These are phyloP conservation scores for Narthecium ossifragum DNA, from an alignment of 106 monocot genomes.

Conservation along the genomic window DNA sequence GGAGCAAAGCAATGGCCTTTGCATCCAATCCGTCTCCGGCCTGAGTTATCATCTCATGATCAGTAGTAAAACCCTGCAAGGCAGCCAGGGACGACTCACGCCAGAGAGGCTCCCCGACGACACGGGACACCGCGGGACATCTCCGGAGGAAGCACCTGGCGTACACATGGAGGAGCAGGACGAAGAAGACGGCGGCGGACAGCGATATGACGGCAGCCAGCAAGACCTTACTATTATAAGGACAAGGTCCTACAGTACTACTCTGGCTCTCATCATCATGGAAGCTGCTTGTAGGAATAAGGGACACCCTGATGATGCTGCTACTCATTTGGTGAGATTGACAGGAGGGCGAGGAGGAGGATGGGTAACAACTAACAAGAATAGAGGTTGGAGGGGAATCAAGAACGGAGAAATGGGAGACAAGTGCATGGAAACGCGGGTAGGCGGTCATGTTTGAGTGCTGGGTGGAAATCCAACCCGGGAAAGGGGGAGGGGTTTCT, in stretches of 20 bases:
- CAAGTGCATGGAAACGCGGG: not conserved
- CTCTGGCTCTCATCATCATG: too few species aligned
- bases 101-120: not conserved
- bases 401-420: not conserved
- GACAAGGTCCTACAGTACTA: not conserved
- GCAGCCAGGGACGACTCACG: not conserved
- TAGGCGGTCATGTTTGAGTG: not conserved
- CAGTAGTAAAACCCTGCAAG: too few species aligned
- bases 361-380: too few species aligned
- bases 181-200: not conserved
- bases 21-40: not conserved
- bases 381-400: too few species aligned
- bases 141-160: not conserved
- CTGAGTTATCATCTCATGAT: not conserved
- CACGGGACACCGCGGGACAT: not conserved
- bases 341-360: too few species aligned
- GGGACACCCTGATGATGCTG: too few species aligned
- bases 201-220: not conserved
- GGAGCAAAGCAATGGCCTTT: conserved; percentile 56
- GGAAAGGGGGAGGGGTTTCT: not conserved
- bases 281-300: too few species aligned
- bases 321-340: too few species aligned
- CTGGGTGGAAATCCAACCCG: not conserved
- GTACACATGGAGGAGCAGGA: not conserved
- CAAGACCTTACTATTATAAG: not conserved